These are phyloP conservation scores for Aspergillus candidus DNA, from an alignment of 2,329 filamentous ascomycete species.

Conservation along the genomic window DNA sequence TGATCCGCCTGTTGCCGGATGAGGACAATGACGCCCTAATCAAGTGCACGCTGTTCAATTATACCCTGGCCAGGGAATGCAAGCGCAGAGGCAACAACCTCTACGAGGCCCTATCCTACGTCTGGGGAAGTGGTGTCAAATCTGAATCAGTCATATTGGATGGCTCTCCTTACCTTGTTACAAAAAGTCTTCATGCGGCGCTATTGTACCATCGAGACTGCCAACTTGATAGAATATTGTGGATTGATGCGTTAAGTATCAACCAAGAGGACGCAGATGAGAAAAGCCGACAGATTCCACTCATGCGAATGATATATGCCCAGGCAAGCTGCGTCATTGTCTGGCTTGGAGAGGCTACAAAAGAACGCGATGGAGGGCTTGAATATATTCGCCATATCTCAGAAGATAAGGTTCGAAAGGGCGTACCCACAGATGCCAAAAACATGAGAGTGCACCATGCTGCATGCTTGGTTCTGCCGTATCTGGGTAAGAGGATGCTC, in stretches of 20 bases:
- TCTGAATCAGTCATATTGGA: neutral
- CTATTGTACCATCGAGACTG: neutral
- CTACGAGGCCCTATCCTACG: conserved; percentile 2
- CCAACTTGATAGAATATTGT: conserved; percentile 3
- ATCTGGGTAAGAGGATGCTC: neutral
- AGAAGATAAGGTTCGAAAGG: neutral
- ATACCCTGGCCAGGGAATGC: neutral
- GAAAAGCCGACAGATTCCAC: conserved; percentile 15
- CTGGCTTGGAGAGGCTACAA: conserved; percentile 11
- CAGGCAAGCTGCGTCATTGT: conserved; percentile 9
- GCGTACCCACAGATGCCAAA: neutral
- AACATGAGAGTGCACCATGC: neutral
- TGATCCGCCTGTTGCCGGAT: conserved; percentile 2
- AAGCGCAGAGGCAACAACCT: neutral
- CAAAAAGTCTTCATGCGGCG: conserved; percentile 1
- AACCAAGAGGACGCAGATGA: conserved; percentile 16
- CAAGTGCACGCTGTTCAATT: neutral
- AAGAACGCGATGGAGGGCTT: neutral
- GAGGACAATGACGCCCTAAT: neutral
- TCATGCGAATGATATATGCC: conserved; percentile 16
- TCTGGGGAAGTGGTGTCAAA: neutral
- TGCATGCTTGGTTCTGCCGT: conserved; percentile 1
- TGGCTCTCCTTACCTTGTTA: neutral
- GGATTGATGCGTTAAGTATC: conserved; percentile 19
- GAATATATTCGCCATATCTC: neutral